Percentiles rank a stretch among this genome's conserved stretches.
phyloP scores from a whole-genome alignment of 148 eudicot species.

The Pouteria glomerata region DNA sequence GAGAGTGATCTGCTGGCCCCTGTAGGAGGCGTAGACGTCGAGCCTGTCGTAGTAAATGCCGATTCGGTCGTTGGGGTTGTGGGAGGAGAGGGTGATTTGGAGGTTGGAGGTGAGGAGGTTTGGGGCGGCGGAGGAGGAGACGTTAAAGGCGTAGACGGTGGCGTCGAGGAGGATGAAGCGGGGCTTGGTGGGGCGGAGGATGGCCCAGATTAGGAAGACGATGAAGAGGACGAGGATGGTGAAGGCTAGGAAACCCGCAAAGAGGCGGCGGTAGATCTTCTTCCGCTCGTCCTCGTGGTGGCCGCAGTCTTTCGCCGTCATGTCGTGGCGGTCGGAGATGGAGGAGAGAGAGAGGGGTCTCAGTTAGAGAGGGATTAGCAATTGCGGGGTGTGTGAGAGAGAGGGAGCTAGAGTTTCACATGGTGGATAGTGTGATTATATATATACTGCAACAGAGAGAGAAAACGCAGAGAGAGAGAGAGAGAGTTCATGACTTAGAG shows the following conservation, averaged over 20 bases:
- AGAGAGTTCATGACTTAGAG: too few species aligned
- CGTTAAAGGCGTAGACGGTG: constrained; percentile 42
- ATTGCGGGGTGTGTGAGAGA: too few species aligned
- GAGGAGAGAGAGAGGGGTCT: background rate
- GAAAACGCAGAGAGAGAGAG: too few species aligned
- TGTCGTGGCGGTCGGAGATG: constrained; percentile 2
- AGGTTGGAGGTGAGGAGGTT: constrained; percentile 30
- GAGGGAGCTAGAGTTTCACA: too few species aligned
- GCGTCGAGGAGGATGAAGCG: constrained; percentile 46
- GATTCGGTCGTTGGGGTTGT: constrained; percentile 40
- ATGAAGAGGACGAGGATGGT: constrained; percentile 25
- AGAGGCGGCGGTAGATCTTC: background rate
- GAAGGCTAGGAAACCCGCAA: constrained; percentile 12
- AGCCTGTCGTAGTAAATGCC: constrained; percentile 41
- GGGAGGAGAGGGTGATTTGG: constrained; percentile 36
- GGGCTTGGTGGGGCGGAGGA: constrained; percentile 50
- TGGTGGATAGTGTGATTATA: too few species aligned
- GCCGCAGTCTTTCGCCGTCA: constrained; percentile 42
- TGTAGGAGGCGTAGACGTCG: constrained; percentile 35
- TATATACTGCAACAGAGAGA: too few species aligned
- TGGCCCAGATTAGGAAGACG: constrained; percentile 33
- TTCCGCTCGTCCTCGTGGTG: constrained; percentile 30
- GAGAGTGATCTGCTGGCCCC: constrained; percentile 40
- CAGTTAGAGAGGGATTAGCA: too few species aligned
- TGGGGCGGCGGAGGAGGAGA: constrained; percentile 29